Conservation (phyloP, 169 alveolate genomes). For the Plasmodium yoelii region DNA sequence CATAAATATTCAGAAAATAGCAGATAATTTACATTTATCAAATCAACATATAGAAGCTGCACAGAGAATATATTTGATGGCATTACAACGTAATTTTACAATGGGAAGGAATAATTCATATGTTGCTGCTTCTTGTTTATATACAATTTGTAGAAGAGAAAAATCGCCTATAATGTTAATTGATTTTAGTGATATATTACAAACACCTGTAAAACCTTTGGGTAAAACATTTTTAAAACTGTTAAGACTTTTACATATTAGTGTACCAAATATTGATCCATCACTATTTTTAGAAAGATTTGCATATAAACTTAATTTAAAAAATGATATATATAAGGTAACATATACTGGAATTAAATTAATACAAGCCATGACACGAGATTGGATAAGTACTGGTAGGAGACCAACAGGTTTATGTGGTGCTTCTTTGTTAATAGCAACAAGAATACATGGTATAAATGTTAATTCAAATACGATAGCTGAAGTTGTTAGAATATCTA, state of each 20-base stretch:
- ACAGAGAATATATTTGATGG: constrained; percentile 92
- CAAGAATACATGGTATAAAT: constrained; percentile 95
- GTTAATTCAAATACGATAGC: constrained; percentile 92
- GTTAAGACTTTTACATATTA: constrained; percentile 89
- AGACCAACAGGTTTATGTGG: constrained; percentile 99
- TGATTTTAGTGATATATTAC: constrained; percentile 95
- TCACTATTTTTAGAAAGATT: constrained; percentile 96
- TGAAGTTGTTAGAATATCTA: constrained; percentile 94
- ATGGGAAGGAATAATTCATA: constrained; percentile 94
- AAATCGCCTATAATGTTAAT: constrained; percentile 94
- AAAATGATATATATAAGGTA: constrained; percentile 92
- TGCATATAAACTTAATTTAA: constrained; percentile 94
- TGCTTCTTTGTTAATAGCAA: constrained; percentile 98
- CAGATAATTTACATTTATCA: constrained; percentile 89
- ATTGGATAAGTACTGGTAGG: constrained; percentile 98
- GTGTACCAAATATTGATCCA: constrained; percentile 96
- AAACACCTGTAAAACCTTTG: constrained; percentile 91
- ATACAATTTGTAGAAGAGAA: constrained; percentile 95
- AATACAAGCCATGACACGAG: constrained; percentile 97
- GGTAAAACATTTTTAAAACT: constrained; percentile 93
- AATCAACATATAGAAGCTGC: constrained; percentile 92
- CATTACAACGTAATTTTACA: constrained; percentile 94
- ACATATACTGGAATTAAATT: constrained; percentile 96
- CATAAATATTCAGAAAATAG: constrained; percentile 89
- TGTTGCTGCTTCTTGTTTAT: constrained; percentile 96